These are phyloP conservation scores for Vigna trinervia DNA, from an alignment of 306 rosid species.

Conservation along the genomic window DNA sequence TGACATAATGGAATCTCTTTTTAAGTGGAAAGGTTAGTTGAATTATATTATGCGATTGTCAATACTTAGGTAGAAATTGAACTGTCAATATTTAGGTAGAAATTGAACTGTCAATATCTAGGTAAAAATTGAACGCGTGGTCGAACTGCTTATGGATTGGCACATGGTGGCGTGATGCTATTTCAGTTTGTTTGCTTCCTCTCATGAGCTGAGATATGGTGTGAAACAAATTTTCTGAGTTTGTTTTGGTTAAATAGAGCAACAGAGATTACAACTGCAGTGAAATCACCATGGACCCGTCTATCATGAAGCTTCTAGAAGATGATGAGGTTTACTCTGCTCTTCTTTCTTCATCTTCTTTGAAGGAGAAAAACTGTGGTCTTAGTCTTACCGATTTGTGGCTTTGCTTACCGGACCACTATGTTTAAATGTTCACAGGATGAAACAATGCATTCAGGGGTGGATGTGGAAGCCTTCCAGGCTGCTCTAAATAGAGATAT, in stretches of 20 bases:
- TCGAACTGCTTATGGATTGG: constrained; percentile 4
- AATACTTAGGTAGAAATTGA: not conserved
- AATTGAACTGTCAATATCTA: not conserved
- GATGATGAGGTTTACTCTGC: constrained; percentile 72
- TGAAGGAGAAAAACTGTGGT: not conserved
- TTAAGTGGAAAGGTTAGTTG: not conserved
- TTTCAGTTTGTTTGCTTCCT: constrained; percentile 33
- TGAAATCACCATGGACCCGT: constrained; percentile 67
- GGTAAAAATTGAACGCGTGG: not conserved
- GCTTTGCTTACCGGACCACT: not conserved
- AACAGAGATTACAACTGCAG: constrained; percentile 3
- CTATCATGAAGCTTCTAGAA: constrained; percentile 83
- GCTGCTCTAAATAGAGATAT: constrained; percentile 85
- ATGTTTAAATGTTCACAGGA: constrained; percentile 53
- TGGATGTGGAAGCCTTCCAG: constrained; percentile 86
- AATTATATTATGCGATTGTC: not conserved
- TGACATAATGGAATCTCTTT: constrained; percentile 4
- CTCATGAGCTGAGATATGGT: constrained; percentile 26
- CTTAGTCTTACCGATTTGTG: not conserved
- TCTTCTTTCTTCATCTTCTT: not conserved
- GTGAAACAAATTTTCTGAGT: not conserved
- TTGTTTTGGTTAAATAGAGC: constrained; percentile 12
- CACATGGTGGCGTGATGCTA: not conserved
- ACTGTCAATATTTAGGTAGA: not conserved
- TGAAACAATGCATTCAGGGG: constrained; percentile 87